phyloP scores from a whole-genome alignment of 306 rosid genomes.

The Cucurbita moschata region DNA sequence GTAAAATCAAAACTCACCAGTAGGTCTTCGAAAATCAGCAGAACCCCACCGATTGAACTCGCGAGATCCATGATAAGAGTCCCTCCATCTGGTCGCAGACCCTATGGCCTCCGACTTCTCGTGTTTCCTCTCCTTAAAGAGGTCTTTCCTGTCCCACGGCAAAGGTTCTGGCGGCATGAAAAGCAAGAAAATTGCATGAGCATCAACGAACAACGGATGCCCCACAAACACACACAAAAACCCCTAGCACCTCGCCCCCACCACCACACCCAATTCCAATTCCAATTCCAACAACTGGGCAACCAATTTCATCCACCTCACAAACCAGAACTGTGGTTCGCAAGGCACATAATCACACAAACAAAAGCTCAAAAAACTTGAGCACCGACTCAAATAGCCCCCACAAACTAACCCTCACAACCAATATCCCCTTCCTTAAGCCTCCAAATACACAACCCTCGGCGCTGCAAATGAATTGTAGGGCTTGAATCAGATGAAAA shows the following conservation, averaged over 20 bases:
- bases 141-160: conserved; percentile 97
- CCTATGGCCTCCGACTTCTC: conserved; percentile 79
- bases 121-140: conserved; percentile 96
- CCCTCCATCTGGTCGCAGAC: conserved; percentile 83
- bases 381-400: conserved; percentile 16
- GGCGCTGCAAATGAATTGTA: neutral
- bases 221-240: neutral
- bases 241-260: neutral
- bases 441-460: conserved; percentile 1
- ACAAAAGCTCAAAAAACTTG: conserved; percentile 14
- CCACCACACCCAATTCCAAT: neutral
- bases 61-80: conserved; percentile 56
- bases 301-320: conserved; percentile 1
- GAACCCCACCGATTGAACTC: conserved; percentile 77
- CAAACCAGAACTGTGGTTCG: conserved; percentile 21
- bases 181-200: conserved; percentile 69
- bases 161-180: conserved; percentile 99
- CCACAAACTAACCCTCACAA: conserved; percentile 5
- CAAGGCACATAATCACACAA: neutral
- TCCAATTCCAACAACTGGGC: neutral
- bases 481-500: conserved; percentile 27
- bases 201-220: conserved; percentile 18
- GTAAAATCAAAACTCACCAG: conserved; percentile 31
- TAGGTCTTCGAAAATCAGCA: conserved; percentile 62
- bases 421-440: conserved; percentile 16